Conservation (phyloP, 2,329 filamentous ascomycete genomes). For the Cercospora zeae-maydis region DNA sequence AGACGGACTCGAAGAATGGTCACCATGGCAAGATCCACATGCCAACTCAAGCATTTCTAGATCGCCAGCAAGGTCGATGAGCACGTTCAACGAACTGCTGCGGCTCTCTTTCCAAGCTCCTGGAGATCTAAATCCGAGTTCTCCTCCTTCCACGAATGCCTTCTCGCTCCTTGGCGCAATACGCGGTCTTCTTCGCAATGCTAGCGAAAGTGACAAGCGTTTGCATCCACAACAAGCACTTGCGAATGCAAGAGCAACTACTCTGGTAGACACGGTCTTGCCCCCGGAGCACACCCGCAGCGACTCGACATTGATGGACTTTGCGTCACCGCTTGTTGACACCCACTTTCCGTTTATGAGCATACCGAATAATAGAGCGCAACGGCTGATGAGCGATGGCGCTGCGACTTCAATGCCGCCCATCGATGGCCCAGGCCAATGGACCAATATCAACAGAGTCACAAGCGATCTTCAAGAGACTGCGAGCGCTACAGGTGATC, state of each 20-base stretch:
- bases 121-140: not conserved
- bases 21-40: slow-evolving; percentile 59
- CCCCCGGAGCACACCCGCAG: not conserved
- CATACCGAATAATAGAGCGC: slow-evolving; percentile 23
- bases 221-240: slow-evolving; percentile 31
- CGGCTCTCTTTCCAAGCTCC: slow-evolving; percentile 23
- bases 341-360: slow-evolving; percentile 24
- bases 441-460: slow-evolving; percentile 1
- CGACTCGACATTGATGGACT: slow-evolving; percentile 6
- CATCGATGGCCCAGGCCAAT: slow-evolving; percentile 9
- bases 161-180: slow-evolving; percentile 12
- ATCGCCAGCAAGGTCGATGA: slow-evolving; percentile 41
- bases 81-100: slow-evolving; percentile 53
- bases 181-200: slow-evolving; percentile 23
- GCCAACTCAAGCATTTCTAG: slow-evolving; percentile 32
- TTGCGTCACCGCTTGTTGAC: slow-evolving; percentile 12
- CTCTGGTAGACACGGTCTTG: not conserved
- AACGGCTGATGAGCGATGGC: slow-evolving; percentile 13
- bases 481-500: not conserved
- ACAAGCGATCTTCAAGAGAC: not conserved
- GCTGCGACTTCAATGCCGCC: slow-evolving; percentile 8
- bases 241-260: slow-evolving; percentile 15
- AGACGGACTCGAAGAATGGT: slow-evolving; percentile 70
- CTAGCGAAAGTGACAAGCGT: slow-evolving; percentile 12
- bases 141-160: not conserved